Base-by-base conservation (phyloP, 2,329 filamentous ascomycete genomes). In the Didymella keratinophila region DNA sequence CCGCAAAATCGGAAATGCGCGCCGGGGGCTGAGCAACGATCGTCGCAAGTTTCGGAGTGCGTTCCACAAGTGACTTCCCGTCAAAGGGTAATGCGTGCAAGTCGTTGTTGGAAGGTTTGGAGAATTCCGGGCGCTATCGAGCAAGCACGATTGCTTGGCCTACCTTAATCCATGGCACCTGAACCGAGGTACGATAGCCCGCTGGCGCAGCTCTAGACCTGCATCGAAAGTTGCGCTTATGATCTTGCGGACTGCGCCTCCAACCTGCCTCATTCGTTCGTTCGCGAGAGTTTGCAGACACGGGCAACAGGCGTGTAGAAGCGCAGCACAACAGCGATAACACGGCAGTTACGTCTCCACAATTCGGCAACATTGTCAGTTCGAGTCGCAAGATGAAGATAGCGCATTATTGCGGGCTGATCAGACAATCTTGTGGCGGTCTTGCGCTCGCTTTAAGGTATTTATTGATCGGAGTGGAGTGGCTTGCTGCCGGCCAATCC, bases 121-220 rank as follows among this genome's bases (percentile, higher is more conserved):
- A 39, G 39, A 53, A 36, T 56, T 44, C 62, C 60, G 67, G 64
- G 54, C 62, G 63, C 67, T 71, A 68, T 68, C 53, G 48, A 60
- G 56, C 52, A 63, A 58, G 57, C 57, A 54, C 59, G 64, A 64
- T 66, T 71, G 71, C 71, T 74, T 74, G 71, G 70, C 69, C 64
- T 71, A 71, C 70, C 67, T 72, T 72, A 72, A 71, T 67, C 56
- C 18, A 44, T 49, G 50, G 36, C 37, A 50, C 45, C 27, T 41
- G 39, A 45, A 43, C 42, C 51, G 45, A 52, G 61, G 62, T 64
- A 47, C 66, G 59, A 58, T 39, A 37, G 30, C 51, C 54, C 56
- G 52, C 55, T 60, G 63, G 66, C 59, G 66, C 58, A 59, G 62
- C 61, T 58, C 59, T 61, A 54, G 48, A 49, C 49, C 25, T 25